phyloP scores from a whole-genome alignment of 139 green algal species.

The Coccomyxa sp. region DNA sequence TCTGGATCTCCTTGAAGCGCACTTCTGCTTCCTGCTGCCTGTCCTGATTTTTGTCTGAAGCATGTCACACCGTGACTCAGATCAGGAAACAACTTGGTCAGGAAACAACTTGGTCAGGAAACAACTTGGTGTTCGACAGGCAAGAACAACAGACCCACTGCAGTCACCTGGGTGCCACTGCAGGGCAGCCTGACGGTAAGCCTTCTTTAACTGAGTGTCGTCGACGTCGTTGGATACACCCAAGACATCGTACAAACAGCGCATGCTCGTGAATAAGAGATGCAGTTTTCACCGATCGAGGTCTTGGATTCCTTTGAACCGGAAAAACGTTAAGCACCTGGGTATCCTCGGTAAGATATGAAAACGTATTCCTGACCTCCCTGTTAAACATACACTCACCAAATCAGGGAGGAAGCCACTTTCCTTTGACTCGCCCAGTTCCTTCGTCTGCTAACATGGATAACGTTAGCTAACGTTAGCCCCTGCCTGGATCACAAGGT shows the following conservation, averaged over 20 bases:
- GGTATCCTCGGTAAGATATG: no score
- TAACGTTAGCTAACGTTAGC: no score
- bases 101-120: background rate
- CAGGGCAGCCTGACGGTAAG: constrained; percentile 57
- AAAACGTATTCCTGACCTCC: no score
- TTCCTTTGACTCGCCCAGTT: no score
- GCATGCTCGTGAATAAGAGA: background rate
- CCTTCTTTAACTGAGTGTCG: constrained; percentile 75
- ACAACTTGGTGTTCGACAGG: no score
- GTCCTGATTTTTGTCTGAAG: constrained; percentile 83
- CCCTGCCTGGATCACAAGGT: no score
- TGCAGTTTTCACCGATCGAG: no score
- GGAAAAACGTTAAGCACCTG: no score
- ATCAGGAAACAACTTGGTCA: background rate
- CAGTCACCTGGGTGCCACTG: constrained; percentile 42
- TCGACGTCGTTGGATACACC: constrained; percentile 57
- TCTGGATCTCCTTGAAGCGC: constrained; percentile 89
- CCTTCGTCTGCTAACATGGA: no score
- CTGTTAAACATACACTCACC: no score
- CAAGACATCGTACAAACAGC: constrained; percentile 58
- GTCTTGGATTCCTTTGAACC: no score
- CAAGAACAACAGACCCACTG: background rate
- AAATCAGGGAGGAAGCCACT: no score
- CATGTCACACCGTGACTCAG: background rate
- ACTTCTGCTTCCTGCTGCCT: constrained; percentile 65